phyloP scores from a whole-genome alignment of 2,329 filamentous ascomycete species.

The Chaetothyriales sp. region DNA sequence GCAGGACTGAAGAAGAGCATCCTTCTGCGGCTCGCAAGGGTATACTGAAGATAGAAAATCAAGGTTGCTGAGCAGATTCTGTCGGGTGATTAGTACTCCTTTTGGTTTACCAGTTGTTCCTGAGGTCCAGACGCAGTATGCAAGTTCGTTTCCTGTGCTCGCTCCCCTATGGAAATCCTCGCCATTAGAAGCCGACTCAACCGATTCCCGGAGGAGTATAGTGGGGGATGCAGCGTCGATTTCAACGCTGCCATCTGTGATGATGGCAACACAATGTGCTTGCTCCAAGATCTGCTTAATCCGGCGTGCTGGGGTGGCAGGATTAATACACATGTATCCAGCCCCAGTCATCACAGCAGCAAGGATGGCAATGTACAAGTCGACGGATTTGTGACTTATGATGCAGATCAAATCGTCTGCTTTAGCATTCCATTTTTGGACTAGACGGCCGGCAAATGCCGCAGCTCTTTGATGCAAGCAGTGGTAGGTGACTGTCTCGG shows the following conservation, averaged over 20 bases:
- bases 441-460: constrained; percentile 45
- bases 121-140: constrained; percentile 72
- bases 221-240: background rate
- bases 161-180: constrained; percentile 21
- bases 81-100: constrained; percentile 63
- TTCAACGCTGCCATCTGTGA: background rate
- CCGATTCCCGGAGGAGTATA: background rate
- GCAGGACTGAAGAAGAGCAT: constrained; percentile 65
- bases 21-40: constrained; percentile 34
- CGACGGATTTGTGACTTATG: constrained; percentile 60
- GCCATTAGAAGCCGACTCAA: background rate
- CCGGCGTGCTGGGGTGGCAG: constrained; percentile 52
- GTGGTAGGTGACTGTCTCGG: constrained; percentile 45
- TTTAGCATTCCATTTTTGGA: constrained; percentile 29
- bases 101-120: constrained; percentile 72
- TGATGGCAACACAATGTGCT: constrained; percentile 26
- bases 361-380: constrained; percentile 61
- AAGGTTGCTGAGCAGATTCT: constrained; percentile 66
- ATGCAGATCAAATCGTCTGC: constrained; percentile 54
- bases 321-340: constrained; percentile 67
- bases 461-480: constrained; percentile 54
- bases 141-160: constrained; percentile 35
- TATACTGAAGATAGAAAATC: constrained; percentile 53
- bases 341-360: constrained; percentile 61
- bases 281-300: constrained; percentile 49